Conservation (phyloP, 2,329 filamentous ascomycete genomes). For the Aspergillus alliaceus region DNA sequence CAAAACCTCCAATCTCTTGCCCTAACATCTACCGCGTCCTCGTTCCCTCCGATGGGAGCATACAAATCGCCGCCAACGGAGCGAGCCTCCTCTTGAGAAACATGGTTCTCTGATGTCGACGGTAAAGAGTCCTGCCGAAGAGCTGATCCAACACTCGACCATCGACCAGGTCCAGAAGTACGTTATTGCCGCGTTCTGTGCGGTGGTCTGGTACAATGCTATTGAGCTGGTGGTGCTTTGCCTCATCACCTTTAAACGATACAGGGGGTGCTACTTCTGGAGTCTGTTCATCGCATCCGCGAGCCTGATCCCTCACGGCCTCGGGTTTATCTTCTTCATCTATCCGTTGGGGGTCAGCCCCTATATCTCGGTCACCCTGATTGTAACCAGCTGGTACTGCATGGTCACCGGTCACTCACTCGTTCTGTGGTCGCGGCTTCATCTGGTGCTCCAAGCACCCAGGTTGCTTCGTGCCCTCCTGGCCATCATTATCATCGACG, state of each 20-base stretch:
- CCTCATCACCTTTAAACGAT: background rate
- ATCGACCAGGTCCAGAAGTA: background rate
- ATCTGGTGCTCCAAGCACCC: conserved; percentile 54
- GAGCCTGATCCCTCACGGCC: conserved; percentile 27
- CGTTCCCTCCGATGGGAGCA: too few relatives aligned
- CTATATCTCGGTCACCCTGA: conserved; percentile 38
- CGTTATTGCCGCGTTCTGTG: conserved; percentile 21
- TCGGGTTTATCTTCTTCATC: conserved; percentile 41
- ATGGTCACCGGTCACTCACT: too few relatives aligned
- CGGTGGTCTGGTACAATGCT: conserved; percentile 47
- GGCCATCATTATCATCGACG: conserved; percentile 58
- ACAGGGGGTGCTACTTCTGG: conserved; percentile 1
- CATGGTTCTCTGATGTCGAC: too few relatives aligned
- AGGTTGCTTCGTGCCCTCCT: conserved; percentile 50
- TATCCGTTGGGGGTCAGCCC: conserved; percentile 25
- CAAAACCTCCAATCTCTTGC: too few relatives aligned
- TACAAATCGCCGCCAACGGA: too few relatives aligned
- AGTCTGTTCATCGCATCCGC: conserved; percentile 9
- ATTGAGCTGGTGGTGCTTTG: background rate
- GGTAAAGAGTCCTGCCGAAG: too few relatives aligned
- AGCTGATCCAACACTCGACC: too few relatives aligned
- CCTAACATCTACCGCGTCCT: too few relatives aligned
- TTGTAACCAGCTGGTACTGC: conserved; percentile 54
- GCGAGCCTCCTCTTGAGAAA: too few relatives aligned
- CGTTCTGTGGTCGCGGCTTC: conserved; percentile 63